Evolutionary conservation across 768 basidiomycete species (phyloP).

Genomic region (Cystobasidium tubakii): DNA sequence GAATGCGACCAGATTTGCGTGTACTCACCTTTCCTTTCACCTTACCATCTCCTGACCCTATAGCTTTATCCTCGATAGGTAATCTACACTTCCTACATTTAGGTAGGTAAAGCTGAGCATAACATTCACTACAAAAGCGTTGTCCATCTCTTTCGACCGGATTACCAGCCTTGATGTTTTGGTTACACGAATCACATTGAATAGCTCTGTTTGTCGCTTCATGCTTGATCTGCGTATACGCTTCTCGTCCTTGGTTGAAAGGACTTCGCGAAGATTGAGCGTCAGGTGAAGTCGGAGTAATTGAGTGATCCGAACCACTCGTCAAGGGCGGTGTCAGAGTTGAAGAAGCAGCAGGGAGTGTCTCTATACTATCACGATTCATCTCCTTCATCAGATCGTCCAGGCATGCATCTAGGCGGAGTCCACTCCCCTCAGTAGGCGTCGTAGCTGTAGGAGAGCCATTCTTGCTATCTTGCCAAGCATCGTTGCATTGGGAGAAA

Average conservation of each 20-base stretch:
- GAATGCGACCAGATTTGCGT: too few relatives aligned
- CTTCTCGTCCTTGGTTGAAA: not conserved
- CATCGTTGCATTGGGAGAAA: not conserved
- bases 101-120: conserved; percentile 44
- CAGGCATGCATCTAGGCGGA: conserved; percentile 14
- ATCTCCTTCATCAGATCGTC: conserved; percentile 29
- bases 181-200: conserved; percentile 8
- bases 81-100: conserved; percentile 44
- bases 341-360: not conserved
- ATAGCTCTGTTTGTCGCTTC: not conserved
- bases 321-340: not conserved
- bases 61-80: conserved; percentile 45
- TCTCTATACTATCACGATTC: conserved; percentile 24
- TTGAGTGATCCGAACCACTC: not conserved
- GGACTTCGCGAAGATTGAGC: not conserved
- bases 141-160: conserved; percentile 39
- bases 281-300: conserved; percentile 6
- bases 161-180: not conserved
- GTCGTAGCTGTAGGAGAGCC: not conserved
- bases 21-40: conserved; percentile 44
- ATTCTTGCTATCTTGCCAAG: too few relatives aligned
- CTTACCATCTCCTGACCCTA: conserved; percentile 44
- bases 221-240: too few relatives aligned
- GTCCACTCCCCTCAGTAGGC: not conserved
- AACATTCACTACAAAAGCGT: conserved; percentile 43